phyloP scores from a whole-genome alignment of 2,329 filamentous ascomycete species.

The Stagonosporopsis vannaccii region DNA sequence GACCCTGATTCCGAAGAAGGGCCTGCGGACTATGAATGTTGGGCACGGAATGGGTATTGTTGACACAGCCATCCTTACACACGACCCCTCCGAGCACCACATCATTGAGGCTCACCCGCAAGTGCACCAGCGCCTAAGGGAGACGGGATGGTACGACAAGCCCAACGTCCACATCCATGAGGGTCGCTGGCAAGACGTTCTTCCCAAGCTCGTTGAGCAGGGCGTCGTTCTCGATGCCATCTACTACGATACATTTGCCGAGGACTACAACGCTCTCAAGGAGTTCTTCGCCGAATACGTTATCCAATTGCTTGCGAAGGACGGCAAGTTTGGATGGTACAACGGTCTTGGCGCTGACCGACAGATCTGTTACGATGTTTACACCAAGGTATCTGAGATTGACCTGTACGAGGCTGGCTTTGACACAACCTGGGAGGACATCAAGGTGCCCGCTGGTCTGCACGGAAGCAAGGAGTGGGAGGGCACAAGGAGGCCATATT shows the following conservation, averaged over 20 bases:
- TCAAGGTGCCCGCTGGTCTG: slow-evolving; percentile 41
- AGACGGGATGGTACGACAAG: slow-evolving; percentile 72
- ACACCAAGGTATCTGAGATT: slow-evolving; percentile 50
- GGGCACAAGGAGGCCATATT: slow-evolving; percentile 46
- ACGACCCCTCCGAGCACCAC: slow-evolving; percentile 74
- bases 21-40: slow-evolving; percentile 79
- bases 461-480: slow-evolving; percentile 48
- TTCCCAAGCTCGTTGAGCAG: slow-evolving; percentile 71
- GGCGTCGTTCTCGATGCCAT: slow-evolving; percentile 79
- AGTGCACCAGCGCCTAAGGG: slow-evolving; percentile 73
- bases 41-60: slow-evolving; percentile 93
- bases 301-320: slow-evolving; percentile 40
- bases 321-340: slow-evolving; percentile 49
- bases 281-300: slow-evolving; percentile 50
- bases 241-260: slow-evolving; percentile 51
- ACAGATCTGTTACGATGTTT: slow-evolving; percentile 51
- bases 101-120: slow-evolving; percentile 86
- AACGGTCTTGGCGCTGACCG: slow-evolving; percentile 49
- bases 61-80: slow-evolving; percentile 75
- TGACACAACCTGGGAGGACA: slow-evolving; percentile 48
- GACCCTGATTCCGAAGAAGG: slow-evolving; percentile 66
- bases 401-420: slow-evolving; percentile 48
- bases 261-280: slow-evolving; percentile 48
- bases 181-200: slow-evolving; percentile 82
- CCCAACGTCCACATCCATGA: slow-evolving; percentile 67